Evolutionary conservation across 2,329 filamentous ascomycete species (phyloP).

Genomic region (Aspergillus sp.): DNA sequence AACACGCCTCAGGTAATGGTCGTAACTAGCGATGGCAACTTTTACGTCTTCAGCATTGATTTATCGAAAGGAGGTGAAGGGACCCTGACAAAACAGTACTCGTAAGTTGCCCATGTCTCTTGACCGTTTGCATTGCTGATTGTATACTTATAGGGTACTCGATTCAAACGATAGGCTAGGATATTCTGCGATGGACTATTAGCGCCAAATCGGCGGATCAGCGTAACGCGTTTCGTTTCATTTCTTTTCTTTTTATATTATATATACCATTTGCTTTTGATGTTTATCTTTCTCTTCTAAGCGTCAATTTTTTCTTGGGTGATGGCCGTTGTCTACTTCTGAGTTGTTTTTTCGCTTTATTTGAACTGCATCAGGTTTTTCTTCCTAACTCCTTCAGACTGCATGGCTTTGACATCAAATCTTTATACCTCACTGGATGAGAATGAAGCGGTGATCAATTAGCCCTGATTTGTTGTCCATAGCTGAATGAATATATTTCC

Average conservation of each 20-base stretch:
- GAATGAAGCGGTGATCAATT: too few relatives aligned
- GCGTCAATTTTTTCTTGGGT: background rate
- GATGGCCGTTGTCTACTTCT: background rate
- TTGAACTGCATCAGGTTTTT: background rate
- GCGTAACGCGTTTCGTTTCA: background rate
- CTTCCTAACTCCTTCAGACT: background rate
- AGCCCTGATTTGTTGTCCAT: too few relatives aligned
- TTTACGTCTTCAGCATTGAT: conserved; percentile 93
- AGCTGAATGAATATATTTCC: too few relatives aligned
- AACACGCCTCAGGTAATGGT: conserved; percentile 96
- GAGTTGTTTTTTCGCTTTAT: background rate
- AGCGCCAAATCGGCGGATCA: conserved; percentile 3
- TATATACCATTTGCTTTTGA: background rate
- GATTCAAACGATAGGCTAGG: conserved; percentile 40
- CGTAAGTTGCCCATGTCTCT: conserved; percentile 54
- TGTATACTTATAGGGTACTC: conserved; percentile 28
- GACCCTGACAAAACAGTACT: conserved; percentile 82
- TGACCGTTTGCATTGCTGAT: background rate
- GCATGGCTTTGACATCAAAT: background rate
- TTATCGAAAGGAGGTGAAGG: conserved; percentile 92
- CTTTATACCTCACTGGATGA: background rate
- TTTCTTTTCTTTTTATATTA: background rate
- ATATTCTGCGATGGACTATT: conserved; percentile 29
- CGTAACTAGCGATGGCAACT: conserved; percentile 89
- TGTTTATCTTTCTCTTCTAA: background rate